Base-by-base conservation (phyloP, 257 asterid species). In the Oldenlandia corymbosa region DNA sequence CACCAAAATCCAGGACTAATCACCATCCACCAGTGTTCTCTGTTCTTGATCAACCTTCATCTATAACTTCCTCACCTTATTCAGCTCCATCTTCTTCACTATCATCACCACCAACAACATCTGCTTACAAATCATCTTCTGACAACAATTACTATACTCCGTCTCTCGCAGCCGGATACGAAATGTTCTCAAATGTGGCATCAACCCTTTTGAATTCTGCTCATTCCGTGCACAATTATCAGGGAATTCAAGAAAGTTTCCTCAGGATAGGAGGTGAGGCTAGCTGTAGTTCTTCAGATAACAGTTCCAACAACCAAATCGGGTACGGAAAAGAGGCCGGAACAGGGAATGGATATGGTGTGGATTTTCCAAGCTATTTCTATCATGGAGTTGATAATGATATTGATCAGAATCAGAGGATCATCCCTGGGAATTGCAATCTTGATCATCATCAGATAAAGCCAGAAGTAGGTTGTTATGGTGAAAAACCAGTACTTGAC, bases 271-370 rank as follows among this genome's bases (percentile, higher is more conserved):
- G 87, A 52, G 74, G 75, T 30, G 76, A 65, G 17, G 71, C 78
- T 39, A 77, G 83, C 66, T 70, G 84, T 47, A 78, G 81, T 48
- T 72, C 85, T 23, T 72, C 88, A 16, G 85, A 82, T 39, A 81
- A 73, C 39, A 81, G 90, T 68, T 67, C 73, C 34, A 52, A n/a
- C 17, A 66, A 51, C 16, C 68, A 64, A 18, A 36, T 50, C 46
- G 34, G 71, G 41, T 67, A 75, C 48, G 73, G 74, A 71, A 71
- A 60, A 48, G 64, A 66, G 11, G 31, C 26, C n/a, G n/a, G n/a
- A 65, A 9, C 39, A 4, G 70, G 74, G 53, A 54, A 36, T 30
- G 49, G 63, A 3, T 64, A 64, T 39, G 60, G 31, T 27, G 32
- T 70, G 5, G 77, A 76, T 58, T 68, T 75, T 9, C 79, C 69